phyloP scores from a whole-genome alignment of 805 yeast species.

The Teunomyces panamensis region DNA sequence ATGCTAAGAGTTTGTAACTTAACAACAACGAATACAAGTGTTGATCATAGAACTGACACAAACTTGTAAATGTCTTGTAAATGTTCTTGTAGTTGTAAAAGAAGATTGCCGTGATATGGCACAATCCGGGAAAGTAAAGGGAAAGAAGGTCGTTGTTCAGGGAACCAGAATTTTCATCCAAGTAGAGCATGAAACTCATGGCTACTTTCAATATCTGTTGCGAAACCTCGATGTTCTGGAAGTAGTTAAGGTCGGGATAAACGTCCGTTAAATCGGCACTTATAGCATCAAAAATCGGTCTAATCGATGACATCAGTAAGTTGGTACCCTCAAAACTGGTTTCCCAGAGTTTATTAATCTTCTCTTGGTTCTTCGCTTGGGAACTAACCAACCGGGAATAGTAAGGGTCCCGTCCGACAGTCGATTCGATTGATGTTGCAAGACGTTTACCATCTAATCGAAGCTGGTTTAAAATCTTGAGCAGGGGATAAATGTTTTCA shows the following conservation, averaged over 20 bases:
- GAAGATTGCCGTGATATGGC: constrained; percentile 39
- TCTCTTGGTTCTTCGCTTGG: background rate
- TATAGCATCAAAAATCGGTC: constrained; percentile 9
- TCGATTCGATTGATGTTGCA: background rate
- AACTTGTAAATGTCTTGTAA: constrained; percentile 35
- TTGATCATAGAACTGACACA: constrained; percentile 37
- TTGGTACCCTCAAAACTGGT: background rate
- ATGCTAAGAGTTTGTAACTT: constrained; percentile 8
- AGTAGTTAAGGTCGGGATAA: constrained; percentile 19
- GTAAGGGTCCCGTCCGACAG: background rate
- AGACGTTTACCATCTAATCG: constrained; percentile 1
- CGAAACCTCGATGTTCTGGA: constrained; percentile 14
- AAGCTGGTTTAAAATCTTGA: constrained; percentile 1
- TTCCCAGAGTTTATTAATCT: constrained; percentile 5
- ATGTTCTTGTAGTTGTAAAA: constrained; percentile 31
- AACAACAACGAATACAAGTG: constrained; percentile 21
- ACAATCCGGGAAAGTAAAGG: constrained; percentile 35
- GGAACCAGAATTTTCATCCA: constrained; percentile 9
- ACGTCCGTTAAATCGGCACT: constrained; percentile 15
- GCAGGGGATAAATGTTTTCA: background rate
- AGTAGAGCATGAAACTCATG: constrained; percentile 24
- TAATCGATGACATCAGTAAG: constrained; percentile 7
- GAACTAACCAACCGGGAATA: background rate
- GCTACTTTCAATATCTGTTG: constrained; percentile 23
- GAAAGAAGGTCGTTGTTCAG: constrained; percentile 7